phyloP scores from a whole-genome alignment of 2,329 filamentous ascomycete species.

The Verticillium klebahnii region DNA sequence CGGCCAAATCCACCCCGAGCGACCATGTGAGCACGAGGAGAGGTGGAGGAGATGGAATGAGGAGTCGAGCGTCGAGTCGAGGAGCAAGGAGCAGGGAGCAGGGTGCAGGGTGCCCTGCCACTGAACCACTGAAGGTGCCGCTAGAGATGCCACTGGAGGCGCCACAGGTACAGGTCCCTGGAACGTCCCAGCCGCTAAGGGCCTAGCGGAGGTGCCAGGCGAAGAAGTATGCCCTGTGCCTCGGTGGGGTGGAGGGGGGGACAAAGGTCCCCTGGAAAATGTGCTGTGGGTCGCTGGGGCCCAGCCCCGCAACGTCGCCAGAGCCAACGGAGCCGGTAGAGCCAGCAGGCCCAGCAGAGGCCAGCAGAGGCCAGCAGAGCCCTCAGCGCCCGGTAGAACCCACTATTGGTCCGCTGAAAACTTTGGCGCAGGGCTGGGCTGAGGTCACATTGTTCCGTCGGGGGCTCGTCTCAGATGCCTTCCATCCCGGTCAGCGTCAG shows the following conservation, averaged over 20 bases:
- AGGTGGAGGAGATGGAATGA: neutral
- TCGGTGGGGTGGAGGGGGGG: neutral
- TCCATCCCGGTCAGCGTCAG: neutral
- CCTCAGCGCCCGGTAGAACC: neutral
- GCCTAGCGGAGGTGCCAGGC: neutral
- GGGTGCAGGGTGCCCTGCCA: neutral
- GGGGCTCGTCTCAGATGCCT: neutral
- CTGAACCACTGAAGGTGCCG: neutral
- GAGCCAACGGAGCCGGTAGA: neutral
- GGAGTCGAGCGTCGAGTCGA: neutral
- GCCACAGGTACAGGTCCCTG: neutral
- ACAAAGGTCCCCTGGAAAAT: neutral
- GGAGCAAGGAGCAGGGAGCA: too few relatives aligned
- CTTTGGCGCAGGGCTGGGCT: neutral
- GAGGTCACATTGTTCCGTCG: neutral
- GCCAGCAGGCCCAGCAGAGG: neutral
- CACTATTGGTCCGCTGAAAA: constrained; percentile 1
- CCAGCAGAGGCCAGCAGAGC: neutral
- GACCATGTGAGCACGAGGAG: neutral
- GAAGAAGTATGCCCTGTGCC: neutral
- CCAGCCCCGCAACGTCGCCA: neutral
- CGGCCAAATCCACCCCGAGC: neutral
- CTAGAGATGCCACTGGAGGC: too few relatives aligned
- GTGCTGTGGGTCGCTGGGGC: neutral
- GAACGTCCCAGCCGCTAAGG: neutral